These are phyloP conservation scores for Neonectria faginata DNA, from an alignment of 2,329 filamentous ascomycete genomes.

Conservation along the genomic window DNA sequence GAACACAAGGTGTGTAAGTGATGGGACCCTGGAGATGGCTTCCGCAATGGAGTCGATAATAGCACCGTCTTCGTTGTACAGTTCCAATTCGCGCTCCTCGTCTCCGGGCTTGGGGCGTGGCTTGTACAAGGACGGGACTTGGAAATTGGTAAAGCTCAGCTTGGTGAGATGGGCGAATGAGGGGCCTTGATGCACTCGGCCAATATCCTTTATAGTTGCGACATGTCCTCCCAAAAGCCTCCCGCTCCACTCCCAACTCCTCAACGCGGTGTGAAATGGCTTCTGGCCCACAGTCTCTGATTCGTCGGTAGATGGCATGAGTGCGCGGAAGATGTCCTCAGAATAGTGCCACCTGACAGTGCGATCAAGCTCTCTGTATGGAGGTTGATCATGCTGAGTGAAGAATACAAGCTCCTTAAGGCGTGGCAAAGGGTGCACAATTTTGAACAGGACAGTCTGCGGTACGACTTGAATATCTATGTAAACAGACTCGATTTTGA, in stretches of 20 bases:
- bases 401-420: constrained; percentile 78
- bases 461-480: constrained; percentile 76
- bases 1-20: constrained; percentile 76
- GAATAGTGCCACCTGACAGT: constrained; percentile 78
- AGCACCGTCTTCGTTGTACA: constrained; percentile 57
- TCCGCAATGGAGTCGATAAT: constrained; percentile 52
- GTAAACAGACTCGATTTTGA: constrained; percentile 77
- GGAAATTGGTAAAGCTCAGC: constrained; percentile 73
- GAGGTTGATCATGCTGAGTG: constrained; percentile 75
- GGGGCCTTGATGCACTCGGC: constrained; percentile 63
- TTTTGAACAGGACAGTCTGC: constrained; percentile 54
- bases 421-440: constrained; percentile 74
- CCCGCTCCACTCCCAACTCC: constrained; percentile 72
- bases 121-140: constrained; percentile 62
- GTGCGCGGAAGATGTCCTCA: constrained; percentile 70
- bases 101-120: constrained; percentile 49
- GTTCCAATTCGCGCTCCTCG: constrained; percentile 46
- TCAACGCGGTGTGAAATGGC: constrained; percentile 52
- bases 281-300: constrained; percentile 50
- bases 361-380: constrained; percentile 69
- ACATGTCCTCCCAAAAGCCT: constrained; percentile 62
- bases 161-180: constrained; percentile 68
- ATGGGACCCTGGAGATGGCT: constrained; percentile 62
- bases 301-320: constrained; percentile 64
- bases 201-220: constrained; percentile 61